Evolutionary conservation across 1,284 basidiomycete species (phyloP).

Genomic region (Earliella scabrosa): DNA sequence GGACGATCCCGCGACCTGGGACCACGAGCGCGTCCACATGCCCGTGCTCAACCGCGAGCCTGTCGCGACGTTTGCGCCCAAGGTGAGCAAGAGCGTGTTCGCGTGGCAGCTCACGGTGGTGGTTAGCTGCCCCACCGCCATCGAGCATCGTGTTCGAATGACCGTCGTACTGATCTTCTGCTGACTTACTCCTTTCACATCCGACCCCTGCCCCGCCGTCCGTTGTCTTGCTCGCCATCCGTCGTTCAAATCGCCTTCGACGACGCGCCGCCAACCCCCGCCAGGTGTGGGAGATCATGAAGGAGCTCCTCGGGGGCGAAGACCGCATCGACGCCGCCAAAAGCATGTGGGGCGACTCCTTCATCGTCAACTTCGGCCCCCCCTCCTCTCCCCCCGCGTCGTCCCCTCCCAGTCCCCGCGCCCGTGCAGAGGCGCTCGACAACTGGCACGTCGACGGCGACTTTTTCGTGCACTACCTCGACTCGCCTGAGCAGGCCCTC

Average conservation of each 20-base stretch:
- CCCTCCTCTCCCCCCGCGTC: slow-evolving; percentile 16
- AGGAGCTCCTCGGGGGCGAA: slow-evolving; percentile 60
- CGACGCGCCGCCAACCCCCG: no score
- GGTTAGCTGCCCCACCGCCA: not conserved
- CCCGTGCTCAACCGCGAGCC: slow-evolving; percentile 50
- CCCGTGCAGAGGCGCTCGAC: slow-evolving; percentile 38
- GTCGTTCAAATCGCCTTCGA: no score
- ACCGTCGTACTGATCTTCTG: no score
- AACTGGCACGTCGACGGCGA: slow-evolving; percentile 73
- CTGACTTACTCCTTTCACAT: no score
- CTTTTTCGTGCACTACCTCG: slow-evolving; percentile 67
- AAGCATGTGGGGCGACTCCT: slow-evolving; percentile 58
- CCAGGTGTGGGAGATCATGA: slow-evolving; percentile 61
- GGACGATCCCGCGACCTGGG: slow-evolving; percentile 57
- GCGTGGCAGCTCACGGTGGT: not conserved
- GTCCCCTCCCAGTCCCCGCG: slow-evolving; percentile 32
- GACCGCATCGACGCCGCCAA: slow-evolving; percentile 55
- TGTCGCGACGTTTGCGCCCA: slow-evolving; percentile 56
- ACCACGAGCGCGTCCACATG: slow-evolving; percentile 59
- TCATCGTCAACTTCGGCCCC: slow-evolving; percentile 62
- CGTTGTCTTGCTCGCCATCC: no score
- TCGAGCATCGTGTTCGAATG: no score
- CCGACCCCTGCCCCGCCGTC: no score
- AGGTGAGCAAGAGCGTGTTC: slow-evolving; percentile 44
- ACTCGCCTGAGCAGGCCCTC: slow-evolving; percentile 64